phyloP scores from a whole-genome alignment of 2,329 filamentous ascomycete species.

The Fusarium compactum region DNA sequence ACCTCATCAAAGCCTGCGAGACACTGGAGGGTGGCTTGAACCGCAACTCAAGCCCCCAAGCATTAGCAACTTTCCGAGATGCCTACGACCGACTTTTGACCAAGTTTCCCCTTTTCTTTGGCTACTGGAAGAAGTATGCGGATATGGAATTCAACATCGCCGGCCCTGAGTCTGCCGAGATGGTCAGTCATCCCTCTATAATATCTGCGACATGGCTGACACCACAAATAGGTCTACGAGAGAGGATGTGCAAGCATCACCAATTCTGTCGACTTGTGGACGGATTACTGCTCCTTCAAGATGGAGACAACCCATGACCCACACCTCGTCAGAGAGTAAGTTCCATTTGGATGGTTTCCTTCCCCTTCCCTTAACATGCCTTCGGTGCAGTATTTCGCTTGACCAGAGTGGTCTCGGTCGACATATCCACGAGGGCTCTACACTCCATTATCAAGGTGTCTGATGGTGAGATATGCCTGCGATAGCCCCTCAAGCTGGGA shows the following conservation, averaged over 20 bases:
- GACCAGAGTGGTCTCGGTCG: conserved; percentile 57
- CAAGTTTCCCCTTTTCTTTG: conserved; percentile 95
- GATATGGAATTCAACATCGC: conserved; percentile 97
- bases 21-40: conserved; percentile 92
- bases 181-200: conserved; percentile 69
- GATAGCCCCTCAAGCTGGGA: conserved; percentile 68
- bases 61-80: conserved; percentile 86
- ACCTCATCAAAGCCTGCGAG: conserved; percentile 85
- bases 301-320: conserved; percentile 96
- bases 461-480: conserved; percentile 80
- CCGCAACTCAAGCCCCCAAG: conserved; percentile 94
- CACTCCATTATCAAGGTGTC: conserved; percentile 54
- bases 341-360: conserved; percentile 74
- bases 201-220: conserved; percentile 23
- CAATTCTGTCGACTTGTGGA: conserved; percentile 96
- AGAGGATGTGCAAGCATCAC: conserved; percentile 92
- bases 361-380: conserved; percentile 74
- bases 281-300: conserved; percentile 97
- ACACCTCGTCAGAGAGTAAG: conserved; percentile 99
- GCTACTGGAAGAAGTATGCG: conserved; percentile 99
- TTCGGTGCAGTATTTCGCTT: conserved; percentile 59
- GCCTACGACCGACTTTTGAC: conserved; percentile 93
- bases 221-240: conserved; percentile 82
- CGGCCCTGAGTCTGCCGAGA: conserved; percentile 95
- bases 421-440: conserved; percentile 52